Conservation (phyloP, 129 eudicot genomes). For the Dittrichia graveolens region DNA sequence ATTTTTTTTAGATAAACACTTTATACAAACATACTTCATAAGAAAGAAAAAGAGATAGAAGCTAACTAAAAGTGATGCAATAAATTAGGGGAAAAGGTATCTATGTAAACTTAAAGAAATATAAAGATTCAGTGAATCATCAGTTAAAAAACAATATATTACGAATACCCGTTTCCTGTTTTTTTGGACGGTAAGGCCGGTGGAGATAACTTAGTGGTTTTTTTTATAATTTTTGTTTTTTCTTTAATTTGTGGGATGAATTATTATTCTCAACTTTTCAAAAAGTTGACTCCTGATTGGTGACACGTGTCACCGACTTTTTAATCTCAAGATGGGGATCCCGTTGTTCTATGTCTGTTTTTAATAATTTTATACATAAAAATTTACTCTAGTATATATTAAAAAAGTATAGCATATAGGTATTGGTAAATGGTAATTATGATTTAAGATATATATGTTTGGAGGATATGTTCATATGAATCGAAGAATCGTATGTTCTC, state of each 20-base stretch:
- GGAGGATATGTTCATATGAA: no score
- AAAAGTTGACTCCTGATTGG: slow-evolving; percentile 16
- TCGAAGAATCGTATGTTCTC: no score
- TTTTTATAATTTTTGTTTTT: background rate
- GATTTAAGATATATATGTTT: no score
- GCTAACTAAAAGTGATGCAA: no score
- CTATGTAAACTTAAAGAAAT: background rate
- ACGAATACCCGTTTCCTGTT: background rate
- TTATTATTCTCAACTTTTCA: slow-evolving; percentile 19
- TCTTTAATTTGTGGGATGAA: background rate
- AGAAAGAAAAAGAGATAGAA: no score
- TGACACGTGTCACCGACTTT: slow-evolving; percentile 27
- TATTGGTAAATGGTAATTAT: background rate
- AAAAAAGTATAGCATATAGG: background rate
- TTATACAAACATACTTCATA: no score
- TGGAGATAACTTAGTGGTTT: background rate
- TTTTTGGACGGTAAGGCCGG: slow-evolving; percentile 34
- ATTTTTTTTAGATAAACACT: no score
- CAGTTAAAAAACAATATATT: background rate
- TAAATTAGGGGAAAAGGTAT: no score
- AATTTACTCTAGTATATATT: background rate
- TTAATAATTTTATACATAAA: background rate
- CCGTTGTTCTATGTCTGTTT: background rate
- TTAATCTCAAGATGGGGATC: background rate
- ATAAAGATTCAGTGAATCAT: slow-evolving; percentile 2